A percentile compares a stretch with the other conserved stretches of the same genome.
These are phyloP conservation scores for Cinnamomum chago DNA, from an alignment of 164 flowering plant genomes.

Conservation along the genomic window DNA sequence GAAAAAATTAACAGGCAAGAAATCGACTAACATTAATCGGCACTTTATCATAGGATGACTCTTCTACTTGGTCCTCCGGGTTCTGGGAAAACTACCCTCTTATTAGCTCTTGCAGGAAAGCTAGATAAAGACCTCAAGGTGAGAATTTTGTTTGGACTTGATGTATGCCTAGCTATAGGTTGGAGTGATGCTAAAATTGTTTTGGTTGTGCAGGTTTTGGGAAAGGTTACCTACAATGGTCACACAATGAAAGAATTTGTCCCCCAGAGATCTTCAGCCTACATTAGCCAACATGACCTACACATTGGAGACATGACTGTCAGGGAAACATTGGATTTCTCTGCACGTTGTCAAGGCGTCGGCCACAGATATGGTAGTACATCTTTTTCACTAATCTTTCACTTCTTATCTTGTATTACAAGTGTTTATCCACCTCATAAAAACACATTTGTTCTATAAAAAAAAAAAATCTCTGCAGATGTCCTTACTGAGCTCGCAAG, in stretches of 20 bases:
- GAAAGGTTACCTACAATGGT: conserved; percentile 32
- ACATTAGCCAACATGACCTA: conserved; percentile 34
- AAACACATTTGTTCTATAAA: neutral
- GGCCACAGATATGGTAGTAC: conserved; percentile 30
- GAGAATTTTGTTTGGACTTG: neutral
- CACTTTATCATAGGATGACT: conserved; percentile 26
- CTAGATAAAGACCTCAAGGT: conserved; percentile 45
- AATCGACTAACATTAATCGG: neutral
- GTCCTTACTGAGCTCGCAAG: conserved; percentile 28
- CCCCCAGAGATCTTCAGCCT: conserved; percentile 30
- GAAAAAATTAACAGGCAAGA: neutral
- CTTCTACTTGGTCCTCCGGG: conserved; percentile 39
- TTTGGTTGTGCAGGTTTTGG: conserved; percentile 23
- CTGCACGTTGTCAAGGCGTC: conserved; percentile 36
- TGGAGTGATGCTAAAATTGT: neutral
- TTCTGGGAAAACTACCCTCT: conserved; percentile 30
- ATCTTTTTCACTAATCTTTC: neutral
- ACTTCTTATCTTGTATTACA: neutral
- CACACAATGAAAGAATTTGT: conserved; percentile 32
- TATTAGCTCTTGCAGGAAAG: conserved; percentile 39
- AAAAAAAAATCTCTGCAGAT: conserved; percentile 13
- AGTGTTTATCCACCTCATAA: neutral
- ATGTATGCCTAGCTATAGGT: neutral
- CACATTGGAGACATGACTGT: conserved; percentile 37
- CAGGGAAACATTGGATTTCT: conserved; percentile 35